Percentiles rank a stretch among this genome's conserved stretches.
Evolutionary conservation across 306 rosid species (phyloP).

Genomic region (Vicia faba): DNA sequence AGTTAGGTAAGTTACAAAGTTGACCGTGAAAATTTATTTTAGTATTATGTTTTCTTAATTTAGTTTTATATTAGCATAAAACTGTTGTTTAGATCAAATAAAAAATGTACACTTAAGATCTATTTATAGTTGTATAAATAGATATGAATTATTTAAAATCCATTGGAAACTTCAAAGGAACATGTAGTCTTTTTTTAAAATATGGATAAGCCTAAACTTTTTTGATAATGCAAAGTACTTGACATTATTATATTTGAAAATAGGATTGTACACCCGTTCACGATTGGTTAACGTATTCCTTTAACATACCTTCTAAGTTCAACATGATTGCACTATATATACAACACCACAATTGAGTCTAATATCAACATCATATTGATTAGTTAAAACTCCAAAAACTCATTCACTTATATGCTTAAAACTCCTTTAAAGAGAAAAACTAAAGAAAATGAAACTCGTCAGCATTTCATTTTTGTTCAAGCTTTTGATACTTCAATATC

Average conservation of each 20-base stretch:
- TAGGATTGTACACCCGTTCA: neutral
- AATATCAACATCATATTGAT: conserved; percentile 28
- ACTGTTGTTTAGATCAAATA: neutral
- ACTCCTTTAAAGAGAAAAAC: neutral
- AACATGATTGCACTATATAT: conserved; percentile 26
- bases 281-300: conserved; percentile 46
- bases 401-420: neutral
- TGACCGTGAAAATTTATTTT: conserved; percentile 6
- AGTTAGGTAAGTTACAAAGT: conserved; percentile 28
- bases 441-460: conserved; percentile 42
- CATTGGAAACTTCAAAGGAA: conserved; percentile 12
- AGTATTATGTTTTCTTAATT: neutral
- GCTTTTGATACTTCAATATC: conserved; percentile 53
- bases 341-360: conserved; percentile 20
- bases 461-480: conserved; percentile 36
- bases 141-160: neutral
- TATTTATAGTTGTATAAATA: neutral
- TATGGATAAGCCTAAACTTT: neutral
- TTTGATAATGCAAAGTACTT: conserved; percentile 11
- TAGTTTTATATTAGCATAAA: no score
- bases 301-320: conserved; percentile 31
- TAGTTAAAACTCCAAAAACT: conserved; percentile 14
- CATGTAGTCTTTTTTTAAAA: neutral
- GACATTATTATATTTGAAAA: conserved; percentile 7
- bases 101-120: neutral